These are phyloP conservation scores for Copromyces sp. DNA, from an alignment of 495 filamentous ascomycete genomes.

Conservation along the genomic window DNA sequence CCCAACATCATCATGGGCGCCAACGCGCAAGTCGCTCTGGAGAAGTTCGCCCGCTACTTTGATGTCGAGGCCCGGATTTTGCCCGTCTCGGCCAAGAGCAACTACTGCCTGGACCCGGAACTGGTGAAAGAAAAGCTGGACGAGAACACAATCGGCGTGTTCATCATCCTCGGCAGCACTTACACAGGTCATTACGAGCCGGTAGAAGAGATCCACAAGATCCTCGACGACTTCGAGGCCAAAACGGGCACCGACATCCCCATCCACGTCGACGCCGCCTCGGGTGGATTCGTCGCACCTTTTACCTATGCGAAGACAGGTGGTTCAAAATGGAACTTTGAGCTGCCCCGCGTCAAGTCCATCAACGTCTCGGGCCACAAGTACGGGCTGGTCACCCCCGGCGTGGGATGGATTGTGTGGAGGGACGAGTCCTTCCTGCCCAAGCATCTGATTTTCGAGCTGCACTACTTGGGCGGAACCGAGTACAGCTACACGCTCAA, in stretches of 20 bases:
- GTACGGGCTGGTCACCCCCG: constrained; percentile 62
- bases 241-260: constrained; percentile 57
- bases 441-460: constrained; percentile 61
- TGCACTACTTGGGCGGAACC: constrained; percentile 66
- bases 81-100: constrained; percentile 52
- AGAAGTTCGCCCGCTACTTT: constrained; percentile 68
- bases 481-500: constrained; percentile 68
- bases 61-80: constrained; percentile 66
- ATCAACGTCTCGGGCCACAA: constrained; percentile 71
- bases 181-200: constrained; percentile 74
- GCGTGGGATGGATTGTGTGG: constrained; percentile 71
- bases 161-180: constrained; percentile 63
- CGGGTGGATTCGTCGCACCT: constrained; percentile 63
- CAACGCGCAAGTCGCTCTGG: constrained; percentile 67
- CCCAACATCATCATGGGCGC: constrained; percentile 74
- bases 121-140: constrained; percentile 57
- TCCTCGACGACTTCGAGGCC: constrained; percentile 56
- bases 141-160: constrained; percentile 71
- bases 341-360: constrained; percentile 60
- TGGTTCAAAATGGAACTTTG: constrained; percentile 56
- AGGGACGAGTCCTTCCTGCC: constrained; percentile 57
- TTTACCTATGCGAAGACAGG: constrained; percentile 56
- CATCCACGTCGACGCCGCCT: constrained; percentile 68
- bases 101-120: constrained; percentile 53
- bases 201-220: constrained; percentile 54